Evolutionary conservation across 345 rosid species (phyloP), one percentile per base, ranked within the genome.

Genomic region (Salix koriyanagi): DNA sequence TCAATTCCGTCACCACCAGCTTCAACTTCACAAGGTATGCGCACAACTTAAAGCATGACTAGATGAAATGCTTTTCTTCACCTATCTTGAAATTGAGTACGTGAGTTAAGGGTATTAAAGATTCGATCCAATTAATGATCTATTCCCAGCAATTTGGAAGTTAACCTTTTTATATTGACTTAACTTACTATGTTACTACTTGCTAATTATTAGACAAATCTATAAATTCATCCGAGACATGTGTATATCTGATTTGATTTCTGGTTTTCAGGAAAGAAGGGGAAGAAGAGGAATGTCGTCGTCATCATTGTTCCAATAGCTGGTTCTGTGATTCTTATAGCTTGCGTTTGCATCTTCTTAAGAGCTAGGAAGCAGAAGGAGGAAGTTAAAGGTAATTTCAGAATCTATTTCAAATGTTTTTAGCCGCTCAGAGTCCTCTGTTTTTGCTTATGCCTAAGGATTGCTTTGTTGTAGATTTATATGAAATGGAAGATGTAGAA

Each of bases 351-450:
- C 54, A 3, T 75, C 75, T 42, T 73, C 32, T 61, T 56, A 23
- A 73, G 75, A 25, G 4, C 18, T 15, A 82, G 76, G 64, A 80
- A 82, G 54, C 12, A 16, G 48, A 66, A n/a, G 64, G 18, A 36
- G 42, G 34, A 73, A 73, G 6, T n/a, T 72, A 23, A 79, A 77
- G 68, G 85, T 82, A 80, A 77, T 82, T 75, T 21, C 50, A 44
- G 50, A 44, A 14, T 1, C 50, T 44, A 11, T 44, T 44, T 13
- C 15, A 39, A 39, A 39, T 39, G 42, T 39, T 34, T 5, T 34
- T 34, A 34, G 36, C 36, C 36, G 36, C 36, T 34, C 36, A 34
- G 36, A 34, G 36, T 34, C 36, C 36, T 34, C 36, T 34, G 36
- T 34, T 34, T 34, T 34, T 34, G 42, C 50, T 50, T 68, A 1